phyloP scores from a whole-genome alignment of 2,329 filamentous ascomycete genomes.

The Epichloe festucae region DNA sequence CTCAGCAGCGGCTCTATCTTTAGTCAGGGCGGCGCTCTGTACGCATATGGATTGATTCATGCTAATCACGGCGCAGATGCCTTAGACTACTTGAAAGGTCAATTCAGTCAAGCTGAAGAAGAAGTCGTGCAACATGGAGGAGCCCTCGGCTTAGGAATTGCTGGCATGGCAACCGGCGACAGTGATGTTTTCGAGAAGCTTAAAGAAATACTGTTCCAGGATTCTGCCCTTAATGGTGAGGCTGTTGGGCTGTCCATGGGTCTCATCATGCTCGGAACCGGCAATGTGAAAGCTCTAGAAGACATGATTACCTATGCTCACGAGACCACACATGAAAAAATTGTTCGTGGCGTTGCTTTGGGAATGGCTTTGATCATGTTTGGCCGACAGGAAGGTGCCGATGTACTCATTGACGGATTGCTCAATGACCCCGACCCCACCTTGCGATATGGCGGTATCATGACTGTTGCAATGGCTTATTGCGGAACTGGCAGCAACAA shows the following conservation, averaged over 20 bases:
- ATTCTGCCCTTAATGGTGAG: slow-evolving; percentile 93
- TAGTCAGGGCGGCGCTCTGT: slow-evolving; percentile 90
- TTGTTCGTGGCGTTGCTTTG: slow-evolving; percentile 85
- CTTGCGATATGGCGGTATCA: slow-evolving; percentile 90
- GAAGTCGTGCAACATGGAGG: slow-evolving; percentile 97
- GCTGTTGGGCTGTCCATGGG: slow-evolving; percentile 94
- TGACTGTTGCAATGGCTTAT: slow-evolving; percentile 96
- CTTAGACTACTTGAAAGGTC: slow-evolving; percentile 61
- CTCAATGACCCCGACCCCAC: slow-evolving; percentile 89
- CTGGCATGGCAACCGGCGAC: slow-evolving; percentile 91
- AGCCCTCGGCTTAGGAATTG: slow-evolving; percentile 87
- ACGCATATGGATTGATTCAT: slow-evolving; percentile 90
- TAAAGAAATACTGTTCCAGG: slow-evolving; percentile 75
- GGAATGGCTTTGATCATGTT: slow-evolving; percentile 99
- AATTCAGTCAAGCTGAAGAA: slow-evolving; percentile 64
- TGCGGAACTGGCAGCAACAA: slow-evolving; percentile 98
- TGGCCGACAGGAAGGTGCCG: slow-evolving; percentile 83
- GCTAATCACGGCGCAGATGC: slow-evolving; percentile 94
- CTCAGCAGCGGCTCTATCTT: slow-evolving; percentile 77
- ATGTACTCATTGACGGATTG: slow-evolving; percentile 86
- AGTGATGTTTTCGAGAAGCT: slow-evolving; percentile 85
- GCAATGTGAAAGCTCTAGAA: slow-evolving; percentile 82
- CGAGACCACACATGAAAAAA: slow-evolving; percentile 98
- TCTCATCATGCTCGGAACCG: slow-evolving; percentile 96
- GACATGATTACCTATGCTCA: slow-evolving; percentile 98